Evolutionary conservation across 2,329 filamentous ascomycete genomes (phyloP).

Genomic region (Periconia sp.): DNA sequence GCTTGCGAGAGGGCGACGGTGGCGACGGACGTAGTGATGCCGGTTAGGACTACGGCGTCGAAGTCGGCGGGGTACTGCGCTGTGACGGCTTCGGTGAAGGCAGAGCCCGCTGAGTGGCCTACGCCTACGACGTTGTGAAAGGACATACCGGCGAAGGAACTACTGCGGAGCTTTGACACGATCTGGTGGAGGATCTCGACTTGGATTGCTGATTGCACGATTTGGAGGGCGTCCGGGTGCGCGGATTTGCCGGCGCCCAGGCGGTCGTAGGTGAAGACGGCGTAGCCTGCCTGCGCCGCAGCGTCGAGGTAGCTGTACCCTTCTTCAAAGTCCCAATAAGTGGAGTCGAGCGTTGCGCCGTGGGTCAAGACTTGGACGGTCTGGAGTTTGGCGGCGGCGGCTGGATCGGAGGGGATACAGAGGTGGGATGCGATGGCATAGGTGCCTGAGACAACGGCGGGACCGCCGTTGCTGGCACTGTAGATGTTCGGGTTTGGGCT

Average conservation of each 20-base stretch:
- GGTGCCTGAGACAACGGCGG: not conserved
- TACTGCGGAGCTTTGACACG: constrained; percentile 28
- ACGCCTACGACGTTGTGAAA: constrained; percentile 44
- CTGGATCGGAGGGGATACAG: constrained; percentile 17
- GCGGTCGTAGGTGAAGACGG: constrained; percentile 48
- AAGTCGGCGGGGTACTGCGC: constrained; percentile 34
- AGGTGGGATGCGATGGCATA: constrained; percentile 67
- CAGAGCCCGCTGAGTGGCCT: constrained; percentile 44
- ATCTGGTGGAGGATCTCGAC: constrained; percentile 41
- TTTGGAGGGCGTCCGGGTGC: constrained; percentile 42
- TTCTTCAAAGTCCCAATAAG: constrained; percentile 43
- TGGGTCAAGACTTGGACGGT: constrained; percentile 46
- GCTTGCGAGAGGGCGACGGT: constrained; percentile 9
- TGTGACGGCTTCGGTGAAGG: constrained; percentile 36
- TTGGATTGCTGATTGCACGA: constrained; percentile 43
- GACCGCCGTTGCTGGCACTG: not conserved
- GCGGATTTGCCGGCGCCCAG: constrained; percentile 43
- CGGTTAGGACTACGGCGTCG: constrained; percentile 43
- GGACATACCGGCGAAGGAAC: constrained; percentile 22
- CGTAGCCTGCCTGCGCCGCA: constrained; percentile 42
- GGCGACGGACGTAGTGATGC: constrained; percentile 15
- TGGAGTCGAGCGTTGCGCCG: constrained; percentile 43
- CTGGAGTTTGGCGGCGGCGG: not conserved
- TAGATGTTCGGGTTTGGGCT: not conserved
- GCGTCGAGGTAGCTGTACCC: constrained; percentile 46